Evolutionary conservation across 2,329 filamentous ascomycete species (phyloP).

Genomic region (Fusarium humuli): DNA sequence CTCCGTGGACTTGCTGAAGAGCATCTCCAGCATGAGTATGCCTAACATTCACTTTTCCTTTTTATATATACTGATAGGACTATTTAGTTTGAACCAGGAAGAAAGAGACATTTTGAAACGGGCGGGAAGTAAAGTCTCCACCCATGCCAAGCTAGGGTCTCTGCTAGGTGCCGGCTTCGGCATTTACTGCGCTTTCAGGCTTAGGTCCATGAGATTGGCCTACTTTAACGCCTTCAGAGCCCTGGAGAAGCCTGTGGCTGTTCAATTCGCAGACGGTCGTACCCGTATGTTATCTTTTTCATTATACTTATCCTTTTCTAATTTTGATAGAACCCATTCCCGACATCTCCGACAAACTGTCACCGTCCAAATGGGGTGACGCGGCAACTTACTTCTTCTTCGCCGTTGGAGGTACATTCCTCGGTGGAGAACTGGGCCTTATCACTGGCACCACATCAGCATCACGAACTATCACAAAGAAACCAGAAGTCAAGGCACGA

Average conservation of each 20-base stretch:
- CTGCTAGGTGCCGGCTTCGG: background rate
- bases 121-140: background rate
- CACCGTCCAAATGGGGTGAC: slow-evolving; percentile 12
- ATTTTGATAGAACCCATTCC: background rate
- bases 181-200: background rate
- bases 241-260: background rate
- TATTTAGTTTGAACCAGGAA: background rate
- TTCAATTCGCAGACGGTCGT: slow-evolving; percentile 2
- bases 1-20: background rate
- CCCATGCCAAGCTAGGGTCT: background rate
- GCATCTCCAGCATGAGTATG: slow-evolving; percentile 13
- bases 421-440: slow-evolving; percentile 1
- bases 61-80: background rate
- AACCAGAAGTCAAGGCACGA: background rate
- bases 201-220: slow-evolving; percentile 4
- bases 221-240: slow-evolving; percentile 17
- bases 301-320: background rate
- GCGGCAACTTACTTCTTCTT: slow-evolving; percentile 1
- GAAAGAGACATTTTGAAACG: background rate
- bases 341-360: background rate
- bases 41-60: background rate
- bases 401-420: background rate
- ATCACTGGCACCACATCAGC: background rate
- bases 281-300: background rate
- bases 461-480: slow-evolving; percentile 1